Evolutionary conservation across 768 basidiomycete genomes (phyloP).

Genomic region (Rhodotorula babjevae): DNA sequence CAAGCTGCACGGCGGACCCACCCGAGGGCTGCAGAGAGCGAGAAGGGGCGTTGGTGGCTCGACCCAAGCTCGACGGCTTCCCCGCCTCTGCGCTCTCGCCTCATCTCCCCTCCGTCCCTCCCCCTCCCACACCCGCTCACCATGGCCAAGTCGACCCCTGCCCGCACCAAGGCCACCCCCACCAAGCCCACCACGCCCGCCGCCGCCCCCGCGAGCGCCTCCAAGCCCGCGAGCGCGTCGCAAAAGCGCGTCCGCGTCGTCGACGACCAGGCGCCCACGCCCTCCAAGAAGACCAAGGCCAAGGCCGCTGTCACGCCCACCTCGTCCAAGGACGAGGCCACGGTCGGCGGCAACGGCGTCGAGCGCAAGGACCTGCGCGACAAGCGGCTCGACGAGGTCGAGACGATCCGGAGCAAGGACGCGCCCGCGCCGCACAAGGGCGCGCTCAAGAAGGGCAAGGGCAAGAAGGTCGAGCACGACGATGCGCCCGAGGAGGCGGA

Average conservation of each 20-base stretch:
- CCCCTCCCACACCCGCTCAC: neutral
- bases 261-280: constrained; percentile 1
- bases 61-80: neutral
- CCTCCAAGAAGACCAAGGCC: neutral
- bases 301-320: neutral
- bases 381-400: constrained; percentile 42
- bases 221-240: constrained; percentile 6
- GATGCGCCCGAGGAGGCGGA: constrained; percentile 50
- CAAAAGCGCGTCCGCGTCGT: constrained; percentile 37
- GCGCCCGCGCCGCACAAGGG: constrained; percentile 72
- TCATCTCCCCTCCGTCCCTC: neutral
- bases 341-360: constrained; percentile 28
- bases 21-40: too few relatives aligned
- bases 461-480: neutral
- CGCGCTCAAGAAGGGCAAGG: constrained; percentile 55
- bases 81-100: neutral
- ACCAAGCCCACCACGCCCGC: neutral
- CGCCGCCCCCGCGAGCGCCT: neutral
- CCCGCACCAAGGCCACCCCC: neutral
- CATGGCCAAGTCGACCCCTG: constrained; percentile 27
- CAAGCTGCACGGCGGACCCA: too few relatives aligned
- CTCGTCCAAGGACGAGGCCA: neutral
- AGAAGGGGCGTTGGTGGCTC: neutral
- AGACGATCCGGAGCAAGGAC: constrained; percentile 60
- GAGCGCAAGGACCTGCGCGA: constrained; percentile 28